A percentile compares a stretch with the other conserved stretches of the same genome.
Conservation (phyloP, 257 asterid genomes). For the Nicotiana noctiflora region DNA sequence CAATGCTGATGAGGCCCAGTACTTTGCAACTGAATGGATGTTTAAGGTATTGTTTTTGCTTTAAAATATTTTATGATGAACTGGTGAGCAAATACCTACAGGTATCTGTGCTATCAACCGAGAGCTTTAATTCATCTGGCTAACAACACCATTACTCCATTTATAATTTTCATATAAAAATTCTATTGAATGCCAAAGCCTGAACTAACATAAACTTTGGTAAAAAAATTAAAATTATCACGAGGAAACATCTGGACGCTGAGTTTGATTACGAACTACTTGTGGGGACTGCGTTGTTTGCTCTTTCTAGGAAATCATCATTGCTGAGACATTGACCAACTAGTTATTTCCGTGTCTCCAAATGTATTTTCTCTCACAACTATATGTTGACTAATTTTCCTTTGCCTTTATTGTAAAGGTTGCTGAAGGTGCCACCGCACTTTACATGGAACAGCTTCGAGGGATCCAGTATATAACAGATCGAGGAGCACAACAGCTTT, state of each 20-base stretch:
- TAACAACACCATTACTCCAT: neutral
- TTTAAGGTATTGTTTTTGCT: constrained; percentile 59
- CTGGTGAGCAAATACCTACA: neutral
- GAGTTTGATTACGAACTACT: neutral
- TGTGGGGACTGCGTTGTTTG: neutral
- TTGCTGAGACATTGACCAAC: neutral
- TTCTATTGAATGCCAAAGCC: neutral
- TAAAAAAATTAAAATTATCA: neutral
- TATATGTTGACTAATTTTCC: neutral
- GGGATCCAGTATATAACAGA: constrained; percentile 86
- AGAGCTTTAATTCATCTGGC: neutral
- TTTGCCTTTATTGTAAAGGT: constrained; percentile 35
- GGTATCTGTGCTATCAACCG: neutral
- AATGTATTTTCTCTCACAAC: neutral
- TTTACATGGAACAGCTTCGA: constrained; percentile 76
- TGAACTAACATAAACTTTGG: neutral
- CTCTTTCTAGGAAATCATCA: neutral
- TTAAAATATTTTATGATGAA: neutral
- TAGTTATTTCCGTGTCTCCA: neutral
- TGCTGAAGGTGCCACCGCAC: constrained; percentile 91
- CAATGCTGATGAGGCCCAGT: constrained; percentile 90
- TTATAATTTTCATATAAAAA: neutral
- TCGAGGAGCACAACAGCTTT: constrained; percentile 90
- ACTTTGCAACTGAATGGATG: constrained; percentile 99
- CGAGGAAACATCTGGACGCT: neutral